A percentile compares a stretch with the other conserved stretches of the same genome.
phyloP scores from a whole-genome alignment of 352 stramenopile species.

The Pythium volutum region DNA sequence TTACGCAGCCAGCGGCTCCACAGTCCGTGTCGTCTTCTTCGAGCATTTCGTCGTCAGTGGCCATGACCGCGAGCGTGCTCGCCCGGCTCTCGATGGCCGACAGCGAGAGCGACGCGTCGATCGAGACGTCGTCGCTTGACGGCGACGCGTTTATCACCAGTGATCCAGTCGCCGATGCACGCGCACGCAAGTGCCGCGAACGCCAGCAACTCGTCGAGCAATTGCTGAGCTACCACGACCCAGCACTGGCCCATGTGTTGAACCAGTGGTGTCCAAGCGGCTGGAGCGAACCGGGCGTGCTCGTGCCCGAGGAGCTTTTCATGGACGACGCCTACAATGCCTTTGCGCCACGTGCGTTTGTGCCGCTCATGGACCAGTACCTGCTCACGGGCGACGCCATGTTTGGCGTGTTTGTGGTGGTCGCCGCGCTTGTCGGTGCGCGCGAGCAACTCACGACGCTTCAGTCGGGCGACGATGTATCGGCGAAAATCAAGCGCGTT shows the following conservation, averaged over 20 bases:
- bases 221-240: conserved; percentile 73
- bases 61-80: conserved; percentile 5
- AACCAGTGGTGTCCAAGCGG: conserved; percentile 70
- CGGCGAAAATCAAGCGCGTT: conserved; percentile 33
- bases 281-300: conserved; percentile 55
- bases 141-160: conserved; percentile 26
- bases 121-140: conserved; percentile 37
- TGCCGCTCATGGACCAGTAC: conserved; percentile 80
- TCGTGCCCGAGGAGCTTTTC: conserved; percentile 59
- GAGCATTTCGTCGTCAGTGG: not conserved
- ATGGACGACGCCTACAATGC: conserved; percentile 63
- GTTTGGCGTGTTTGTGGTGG: conserved; percentile 70
- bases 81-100: conserved; percentile 20
- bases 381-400: conserved; percentile 64
- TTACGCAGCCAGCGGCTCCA: not conserved
- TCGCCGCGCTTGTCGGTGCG: conserved; percentile 48
- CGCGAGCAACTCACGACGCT: conserved; percentile 39
- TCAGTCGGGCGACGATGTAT: conserved; percentile 37
- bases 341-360: conserved; percentile 52
- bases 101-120: conserved; percentile 13
- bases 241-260: conserved; percentile 58
- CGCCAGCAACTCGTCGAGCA: conserved; percentile 70
- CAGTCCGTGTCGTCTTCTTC: not conserved
- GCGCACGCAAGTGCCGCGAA: conserved; percentile 33
- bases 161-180: conserved; percentile 34